Evolutionary conservation across 2,329 filamentous ascomycete species (phyloP), one percentile per base, ranked within the genome.

Genomic region (Plenodomus biglobosus): DNA sequence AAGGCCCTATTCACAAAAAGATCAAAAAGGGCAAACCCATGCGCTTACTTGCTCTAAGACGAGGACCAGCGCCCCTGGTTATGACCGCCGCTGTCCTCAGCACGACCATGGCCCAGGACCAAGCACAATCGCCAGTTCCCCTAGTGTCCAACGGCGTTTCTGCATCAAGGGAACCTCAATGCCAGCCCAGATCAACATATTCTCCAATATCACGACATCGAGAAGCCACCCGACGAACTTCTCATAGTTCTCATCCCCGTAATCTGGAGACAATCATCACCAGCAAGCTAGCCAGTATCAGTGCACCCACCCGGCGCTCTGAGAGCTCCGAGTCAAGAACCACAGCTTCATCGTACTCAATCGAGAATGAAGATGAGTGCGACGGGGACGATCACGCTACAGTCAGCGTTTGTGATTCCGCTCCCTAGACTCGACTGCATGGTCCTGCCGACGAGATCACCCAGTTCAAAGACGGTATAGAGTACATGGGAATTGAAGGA

Each of bases 61-160:
- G 10, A 15, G 50, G 53, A 15, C 18, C 17, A 13, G 38, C 58
- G 20, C 52, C 59, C 20, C 3, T 44, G 20, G 44, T 47, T 40
- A 11, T 18, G 6, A 6, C 30, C 8, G 39, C 39, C 35, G 27
- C n/a, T n/a, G 17, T 24, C 6, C 8, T 2, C 10, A 11, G 17
- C 13, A 17, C 10, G n/a, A n/a, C n/a, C n/a, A n/a, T 21, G 34
- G 4, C 27, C 13, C 24, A 19, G 15, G n/a, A 11, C 18, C 20
- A 18, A 16, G 16, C 36, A n/a, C 16, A 21, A 11, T 24, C 21
- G 19, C 11, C 22, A 11, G 22, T 24, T 24, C 6, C 11, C 22
- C 11, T 11, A 24, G 11, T 6, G 5, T 5, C 11, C 11, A 11
- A 5, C 11, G 22, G 22, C 11, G 22, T 32, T 15, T 11, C 13